Evolutionary conservation across 441 rosid genomes (phyloP).

Genomic region (Pelargonium fulgidum): DNA sequence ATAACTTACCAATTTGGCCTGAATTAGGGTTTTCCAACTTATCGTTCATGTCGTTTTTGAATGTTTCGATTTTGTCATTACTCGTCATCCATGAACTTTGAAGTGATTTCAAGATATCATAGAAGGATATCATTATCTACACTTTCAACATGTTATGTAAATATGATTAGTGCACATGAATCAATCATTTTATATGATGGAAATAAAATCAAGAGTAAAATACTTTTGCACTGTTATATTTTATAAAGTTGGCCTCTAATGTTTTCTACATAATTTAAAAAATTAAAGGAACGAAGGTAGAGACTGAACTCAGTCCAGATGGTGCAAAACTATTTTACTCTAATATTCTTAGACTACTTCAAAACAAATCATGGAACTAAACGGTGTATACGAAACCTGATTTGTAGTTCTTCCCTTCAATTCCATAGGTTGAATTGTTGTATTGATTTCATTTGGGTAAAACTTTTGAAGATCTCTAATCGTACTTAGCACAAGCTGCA

Average conservation of each 20-base stretch:
- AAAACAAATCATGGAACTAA: neutral
- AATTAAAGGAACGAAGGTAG: no score
- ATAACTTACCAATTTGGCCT: conserved; percentile 17
- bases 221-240: no score
- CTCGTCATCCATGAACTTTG: conserved; percentile 13
- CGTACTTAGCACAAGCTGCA: conserved; percentile 12
- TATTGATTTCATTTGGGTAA: neutral
- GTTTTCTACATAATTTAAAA: no score
- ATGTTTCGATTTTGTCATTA: neutral
- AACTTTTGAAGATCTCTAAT: conserved; percentile 15
- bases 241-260: no score
- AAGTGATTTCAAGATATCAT: conserved; percentile 12
- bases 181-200: neutral
- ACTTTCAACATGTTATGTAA: neutral
- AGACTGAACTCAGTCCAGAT: no score
- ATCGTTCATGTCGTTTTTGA: conserved; percentile 5
- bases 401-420: neutral
- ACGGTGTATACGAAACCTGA: neutral
- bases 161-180: neutral
- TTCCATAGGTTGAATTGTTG: neutral
- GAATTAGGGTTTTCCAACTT: neutral
- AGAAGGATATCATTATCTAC: conserved; percentile 18
- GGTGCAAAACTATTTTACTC: no score
- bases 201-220: no score
- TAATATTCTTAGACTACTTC: no score